Evolutionary conservation across 768 basidiomycete genomes (phyloP).

Genomic region (Auriscalpium vulgare): DNA sequence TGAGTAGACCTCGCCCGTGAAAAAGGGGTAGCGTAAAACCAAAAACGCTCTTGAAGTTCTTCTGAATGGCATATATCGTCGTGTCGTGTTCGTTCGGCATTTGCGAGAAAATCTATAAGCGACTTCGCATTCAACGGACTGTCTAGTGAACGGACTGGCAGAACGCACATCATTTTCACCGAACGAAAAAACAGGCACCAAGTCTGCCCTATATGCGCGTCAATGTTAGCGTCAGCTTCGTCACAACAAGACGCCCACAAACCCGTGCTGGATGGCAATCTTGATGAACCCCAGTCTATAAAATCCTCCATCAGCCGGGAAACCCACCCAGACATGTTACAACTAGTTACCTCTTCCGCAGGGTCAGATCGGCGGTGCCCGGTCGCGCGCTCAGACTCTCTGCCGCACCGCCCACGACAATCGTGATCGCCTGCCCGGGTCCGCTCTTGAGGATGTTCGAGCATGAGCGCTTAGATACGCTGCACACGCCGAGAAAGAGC

Average conservation of each 20-base stretch:
- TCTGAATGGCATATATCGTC: conserved; percentile 76
- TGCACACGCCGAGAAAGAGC: conserved; percentile 81
- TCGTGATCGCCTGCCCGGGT: conserved; percentile 60
- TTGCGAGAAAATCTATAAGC: conserved; percentile 85
- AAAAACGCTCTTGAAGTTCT: conserved; percentile 85
- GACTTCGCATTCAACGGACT: too few relatives aligned
- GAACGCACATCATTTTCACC: conserved; percentile 91
- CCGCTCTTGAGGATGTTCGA: conserved; percentile 67
- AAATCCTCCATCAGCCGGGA: not conserved
- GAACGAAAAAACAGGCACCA: conserved; percentile 97
- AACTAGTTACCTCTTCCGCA: conserved; percentile 53
- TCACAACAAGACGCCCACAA: conserved; percentile 13
- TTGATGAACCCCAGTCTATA: conserved; percentile 90
- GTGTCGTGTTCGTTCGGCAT: conserved; percentile 95
- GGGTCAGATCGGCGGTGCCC: conserved; percentile 89
- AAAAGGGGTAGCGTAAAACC: conserved; percentile 98
- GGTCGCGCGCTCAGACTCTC: conserved; percentile 92
- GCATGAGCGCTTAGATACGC: conserved; percentile 86
- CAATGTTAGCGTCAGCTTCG: not conserved
- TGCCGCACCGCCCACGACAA: conserved; percentile 94
- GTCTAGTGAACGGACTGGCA: not conserved
- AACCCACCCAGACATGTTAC: not conserved
- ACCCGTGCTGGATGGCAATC: conserved; percentile 86
- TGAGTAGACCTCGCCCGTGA: conserved; percentile 90
- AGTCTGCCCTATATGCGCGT: conserved; percentile 58